Evolutionary conservation across 352 stramenopile species (phyloP), one percentile per base, ranked within the genome.

Genomic region (Phytophthora kernoviae): DNA sequence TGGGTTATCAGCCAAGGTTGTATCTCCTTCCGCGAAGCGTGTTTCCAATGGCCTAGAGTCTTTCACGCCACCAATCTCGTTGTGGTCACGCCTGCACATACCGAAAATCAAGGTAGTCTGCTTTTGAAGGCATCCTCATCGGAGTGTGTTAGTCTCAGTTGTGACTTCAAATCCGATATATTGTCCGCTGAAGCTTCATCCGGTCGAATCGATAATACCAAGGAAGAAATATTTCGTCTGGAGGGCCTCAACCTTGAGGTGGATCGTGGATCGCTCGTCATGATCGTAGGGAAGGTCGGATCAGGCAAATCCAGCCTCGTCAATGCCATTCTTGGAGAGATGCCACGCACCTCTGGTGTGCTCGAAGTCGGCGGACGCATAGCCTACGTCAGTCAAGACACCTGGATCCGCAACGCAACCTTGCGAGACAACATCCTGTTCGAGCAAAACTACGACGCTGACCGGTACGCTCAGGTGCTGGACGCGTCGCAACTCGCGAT

Each of bases 381-480:
- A 0, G 80, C 92, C 17, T 98, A 97, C 67, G 90, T 82, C 26
- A 81, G 82, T 20, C 96, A 98, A 73, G 77, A 95, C 32, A 70
- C 91, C 5, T 98, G 90, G 88, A 98, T 98, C 55, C 72, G 94
- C 10, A 97, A 98, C 60, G 64, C 77, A 10, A 97, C 85, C 26
- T 57, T 98, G 7, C 61, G 74, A 12, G 82, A 97, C 3, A 98
- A 98, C 62, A 97, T 98, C 45, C 65, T 97, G 7, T 98, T 91
- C 46, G 68, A 66, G 4, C 44, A 69, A 34, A 20, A 62, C 5
- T 76, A 82, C 44, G 55, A 90, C 36, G 24, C 33, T 0, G 45
- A 70, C 14, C 45, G 49, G 2, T 90, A 90, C 44, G 48, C 58
- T 0, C 15, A 52, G 1, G 78, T 86, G 1, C 14, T 91, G 1